Evolutionary conservation across 441 rosid genomes (phyloP).

Genomic region (Populus tomentosa): DNA sequence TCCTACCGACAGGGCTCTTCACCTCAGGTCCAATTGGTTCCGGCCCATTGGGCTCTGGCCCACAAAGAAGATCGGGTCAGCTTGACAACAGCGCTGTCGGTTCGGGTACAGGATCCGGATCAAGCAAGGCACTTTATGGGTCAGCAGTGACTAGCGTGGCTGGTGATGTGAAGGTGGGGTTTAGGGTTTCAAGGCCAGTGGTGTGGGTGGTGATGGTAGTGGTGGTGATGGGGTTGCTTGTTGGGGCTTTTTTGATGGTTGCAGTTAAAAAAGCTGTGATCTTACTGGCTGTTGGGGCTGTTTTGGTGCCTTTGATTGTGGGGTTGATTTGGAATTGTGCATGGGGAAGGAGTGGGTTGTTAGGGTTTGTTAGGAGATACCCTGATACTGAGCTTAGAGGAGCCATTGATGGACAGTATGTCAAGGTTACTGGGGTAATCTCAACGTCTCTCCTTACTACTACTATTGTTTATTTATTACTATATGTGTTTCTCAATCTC

Average conservation of each 20-base stretch:
- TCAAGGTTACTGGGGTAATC: slow-evolving; percentile 92
- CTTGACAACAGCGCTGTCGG: slow-evolving; percentile 26
- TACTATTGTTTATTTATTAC: background rate
- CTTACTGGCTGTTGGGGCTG: slow-evolving; percentile 56
- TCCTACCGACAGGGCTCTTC: slow-evolving; percentile 83
- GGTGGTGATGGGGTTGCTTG: slow-evolving; percentile 55
- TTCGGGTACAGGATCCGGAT: slow-evolving; percentile 23
- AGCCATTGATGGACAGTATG: slow-evolving; percentile 79
- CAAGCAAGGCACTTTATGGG: slow-evolving; percentile 58
- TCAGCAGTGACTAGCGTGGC: slow-evolving; percentile 69
- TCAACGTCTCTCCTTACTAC: background rate
- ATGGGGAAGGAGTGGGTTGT: slow-evolving; percentile 65
- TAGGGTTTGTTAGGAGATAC: slow-evolving; percentile 51
- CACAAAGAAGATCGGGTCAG: slow-evolving; percentile 56
- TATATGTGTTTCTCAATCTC: background rate
- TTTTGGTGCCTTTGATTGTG: slow-evolving; percentile 42
- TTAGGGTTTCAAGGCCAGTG: slow-evolving; percentile 69
- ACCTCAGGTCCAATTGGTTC: slow-evolving; percentile 69
- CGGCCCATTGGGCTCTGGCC: slow-evolving; percentile 40
- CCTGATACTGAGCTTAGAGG: slow-evolving; percentile 87
- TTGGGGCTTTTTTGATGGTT: slow-evolving; percentile 68
- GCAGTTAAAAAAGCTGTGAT: slow-evolving; percentile 72
- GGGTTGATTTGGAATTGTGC: slow-evolving; percentile 63
- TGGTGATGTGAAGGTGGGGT: slow-evolving; percentile 63
- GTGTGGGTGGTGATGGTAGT: slow-evolving; percentile 62